Evolutionary conservation across 2,329 filamentous ascomycete genomes (phyloP), one percentile per base, ranked within the genome.

Genomic region (Phoma sp.): DNA sequence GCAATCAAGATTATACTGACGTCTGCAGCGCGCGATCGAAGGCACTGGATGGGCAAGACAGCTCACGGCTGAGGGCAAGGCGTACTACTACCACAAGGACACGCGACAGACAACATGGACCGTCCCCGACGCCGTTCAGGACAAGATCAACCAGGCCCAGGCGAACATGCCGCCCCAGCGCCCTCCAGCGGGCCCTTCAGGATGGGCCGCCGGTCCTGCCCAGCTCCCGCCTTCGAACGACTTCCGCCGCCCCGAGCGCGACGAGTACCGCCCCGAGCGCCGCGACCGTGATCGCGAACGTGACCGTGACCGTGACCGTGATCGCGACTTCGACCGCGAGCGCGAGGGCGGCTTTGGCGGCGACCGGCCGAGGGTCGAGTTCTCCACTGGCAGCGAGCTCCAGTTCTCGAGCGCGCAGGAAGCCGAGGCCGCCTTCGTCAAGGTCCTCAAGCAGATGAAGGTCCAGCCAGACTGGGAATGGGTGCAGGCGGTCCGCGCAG

Each of bases 71-170:
- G 90, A 91, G 61, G 95, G 94, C 41, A 87, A 88, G 68, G 91
- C 94, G 73, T 99, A 99, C 78, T 99, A 92, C 68, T 94, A 93
- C 76, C 95, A 99, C 76, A 90, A 88, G 31, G 89, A 96, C 76
- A 93, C 91, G 39, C 93, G 94, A 77, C 85, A 92, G 78, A 98
- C 92, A 74, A 92, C 90, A 29, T 99, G 95, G 95, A 89, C 93
- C 70, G 93, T 96, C 84, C 95, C 95, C 51, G 90, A 92, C 51
- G 86, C 80, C 57, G 64, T 74, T 24, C 62, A 65, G 45, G 92
- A 91, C 77, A 92, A 89, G 60, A 93, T 93, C 78, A 92, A 90
- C 71, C 83, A 84, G 65, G 90, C 91, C 57, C 80, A 93, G 54
- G 84, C 59, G 32, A 61, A 81, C 36, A 64, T 60, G 51, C 71